Evolutionary conservation across 2,329 filamentous ascomycete genomes (phyloP).

Genomic region (Cladorrhinum sp.): DNA sequence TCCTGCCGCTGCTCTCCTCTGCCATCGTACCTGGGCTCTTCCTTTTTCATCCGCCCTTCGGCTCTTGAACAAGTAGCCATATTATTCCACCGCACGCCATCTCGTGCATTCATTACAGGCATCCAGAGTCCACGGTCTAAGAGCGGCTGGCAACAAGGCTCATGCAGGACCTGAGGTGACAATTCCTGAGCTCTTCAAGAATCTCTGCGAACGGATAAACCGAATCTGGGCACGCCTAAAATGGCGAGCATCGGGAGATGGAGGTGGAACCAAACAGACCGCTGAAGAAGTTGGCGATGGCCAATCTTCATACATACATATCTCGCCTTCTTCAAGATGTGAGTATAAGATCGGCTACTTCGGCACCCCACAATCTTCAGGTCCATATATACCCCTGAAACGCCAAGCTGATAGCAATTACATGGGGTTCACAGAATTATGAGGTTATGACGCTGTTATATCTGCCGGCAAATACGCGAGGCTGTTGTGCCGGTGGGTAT

Average conservation of each 20-base stretch:
- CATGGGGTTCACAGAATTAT: neutral
- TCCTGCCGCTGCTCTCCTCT: neutral
- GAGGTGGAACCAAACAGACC: neutral
- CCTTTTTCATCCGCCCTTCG: neutral
- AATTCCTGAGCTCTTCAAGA: neutral
- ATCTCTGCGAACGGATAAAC: neutral
- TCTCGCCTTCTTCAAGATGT: neutral
- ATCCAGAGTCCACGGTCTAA: neutral
- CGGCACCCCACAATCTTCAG: neutral
- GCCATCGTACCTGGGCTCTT: no score
- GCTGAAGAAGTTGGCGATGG: neutral
- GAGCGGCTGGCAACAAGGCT: neutral
- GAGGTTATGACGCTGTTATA: neutral
- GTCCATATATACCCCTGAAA: neutral
- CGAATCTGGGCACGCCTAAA: neutral
- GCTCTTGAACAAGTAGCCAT: neutral
- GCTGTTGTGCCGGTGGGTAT: neutral
- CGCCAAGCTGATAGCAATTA: neutral
- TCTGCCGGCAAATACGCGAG: slow-evolving; percentile 4
- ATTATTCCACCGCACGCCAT: neutral
- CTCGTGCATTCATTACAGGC: neutral
- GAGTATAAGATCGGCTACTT: neutral
- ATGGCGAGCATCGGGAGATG: neutral
- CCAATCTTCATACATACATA: neutral
- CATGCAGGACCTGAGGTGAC: neutral